phyloP scores from a whole-genome alignment of 306 rosid species.

The Macrotyloma uniflorum region DNA sequence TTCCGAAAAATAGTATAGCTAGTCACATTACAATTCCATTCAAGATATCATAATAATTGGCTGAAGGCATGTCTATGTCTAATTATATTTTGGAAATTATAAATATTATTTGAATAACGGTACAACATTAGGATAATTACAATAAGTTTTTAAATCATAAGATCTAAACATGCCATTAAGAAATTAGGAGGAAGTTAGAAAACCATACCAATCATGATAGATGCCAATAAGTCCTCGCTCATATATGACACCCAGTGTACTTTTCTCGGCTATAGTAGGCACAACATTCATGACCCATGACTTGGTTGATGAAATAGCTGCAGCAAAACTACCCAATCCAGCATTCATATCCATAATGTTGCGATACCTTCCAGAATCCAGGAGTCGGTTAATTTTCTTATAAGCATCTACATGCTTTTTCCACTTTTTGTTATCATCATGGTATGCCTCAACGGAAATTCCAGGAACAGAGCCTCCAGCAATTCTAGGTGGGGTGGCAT shows the following conservation, averaged over 20 bases:
- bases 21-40: slow-evolving; percentile 19
- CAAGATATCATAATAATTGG: slow-evolving; percentile 9
- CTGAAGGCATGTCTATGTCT: neutral
- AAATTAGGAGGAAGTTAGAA: slow-evolving; percentile 28
- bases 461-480: slow-evolving; percentile 83
- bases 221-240: slow-evolving; percentile 91
- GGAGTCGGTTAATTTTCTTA: slow-evolving; percentile 68
- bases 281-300: slow-evolving; percentile 95
- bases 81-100: neutral
- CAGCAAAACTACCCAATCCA: slow-evolving; percentile 92
- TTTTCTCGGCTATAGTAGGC: slow-evolving; percentile 85
- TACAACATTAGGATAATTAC: neutral
- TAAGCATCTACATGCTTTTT: slow-evolving; percentile 87
- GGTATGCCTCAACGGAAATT: slow-evolving; percentile 60
- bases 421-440: slow-evolving; percentile 77
- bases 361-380: slow-evolving; percentile 91
- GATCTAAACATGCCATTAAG: slow-evolving; percentile 15
- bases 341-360: slow-evolving; percentile 98
- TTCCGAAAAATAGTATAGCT: neutral
- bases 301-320: slow-evolving; percentile 77
- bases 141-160: neutral
- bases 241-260: slow-evolving; percentile 70
- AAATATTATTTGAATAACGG: neutral
- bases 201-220: slow-evolving; percentile 86
- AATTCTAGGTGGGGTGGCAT: slow-evolving; percentile 82